These are phyloP conservation scores for Singerocomus inundabilis DNA, from an alignment of 1,284 basidiomycete genomes.

Conservation along the genomic window DNA sequence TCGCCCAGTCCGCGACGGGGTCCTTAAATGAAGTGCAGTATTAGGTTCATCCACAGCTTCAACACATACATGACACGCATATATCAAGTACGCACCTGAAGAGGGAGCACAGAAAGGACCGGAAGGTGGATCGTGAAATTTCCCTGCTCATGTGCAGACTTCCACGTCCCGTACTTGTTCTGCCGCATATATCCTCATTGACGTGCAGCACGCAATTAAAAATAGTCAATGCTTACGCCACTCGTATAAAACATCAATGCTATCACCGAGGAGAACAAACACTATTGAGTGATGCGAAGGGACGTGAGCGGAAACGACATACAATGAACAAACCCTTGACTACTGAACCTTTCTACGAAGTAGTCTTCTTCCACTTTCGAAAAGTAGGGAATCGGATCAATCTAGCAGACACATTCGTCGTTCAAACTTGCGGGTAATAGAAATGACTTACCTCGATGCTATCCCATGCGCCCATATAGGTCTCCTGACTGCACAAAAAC, in stretches of 20 bases:
- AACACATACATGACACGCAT: not conserved
- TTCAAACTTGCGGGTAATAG: not conserved
- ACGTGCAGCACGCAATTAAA: not conserved
- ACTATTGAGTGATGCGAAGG: not conserved
- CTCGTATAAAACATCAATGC: slow-evolving; percentile 58
- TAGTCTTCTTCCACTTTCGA: slow-evolving; percentile 61
- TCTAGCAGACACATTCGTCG: slow-evolving; percentile 35
- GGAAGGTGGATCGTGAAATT: slow-evolving; percentile 60
- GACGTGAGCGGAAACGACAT: slow-evolving; percentile 23
- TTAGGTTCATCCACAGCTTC: not conserved
- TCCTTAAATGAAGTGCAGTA: slow-evolving; percentile 40
- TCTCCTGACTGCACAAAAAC: slow-evolving; percentile 49
- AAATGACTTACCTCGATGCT: slow-evolving; percentile 11
- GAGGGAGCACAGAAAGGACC: slow-evolving; percentile 54
- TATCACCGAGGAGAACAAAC: slow-evolving; percentile 19
- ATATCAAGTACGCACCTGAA: slow-evolving; percentile 37
- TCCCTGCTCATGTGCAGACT: slow-evolving; percentile 49
- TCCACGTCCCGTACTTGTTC: slow-evolving; percentile 55
- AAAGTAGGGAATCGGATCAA: slow-evolving; percentile 59
- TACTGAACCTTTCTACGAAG: slow-evolving; percentile 55
- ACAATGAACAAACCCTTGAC: slow-evolving; percentile 62
- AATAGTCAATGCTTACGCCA: slow-evolving; percentile 35
- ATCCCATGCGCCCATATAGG: slow-evolving; percentile 51
- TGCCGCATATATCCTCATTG: slow-evolving; percentile 23
- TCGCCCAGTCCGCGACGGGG: slow-evolving; percentile 62